Evolutionary conservation across 1,284 basidiomycete species (phyloP), one percentile per base, ranked within the genome.

Genomic region (Tremellales sp.): DNA sequence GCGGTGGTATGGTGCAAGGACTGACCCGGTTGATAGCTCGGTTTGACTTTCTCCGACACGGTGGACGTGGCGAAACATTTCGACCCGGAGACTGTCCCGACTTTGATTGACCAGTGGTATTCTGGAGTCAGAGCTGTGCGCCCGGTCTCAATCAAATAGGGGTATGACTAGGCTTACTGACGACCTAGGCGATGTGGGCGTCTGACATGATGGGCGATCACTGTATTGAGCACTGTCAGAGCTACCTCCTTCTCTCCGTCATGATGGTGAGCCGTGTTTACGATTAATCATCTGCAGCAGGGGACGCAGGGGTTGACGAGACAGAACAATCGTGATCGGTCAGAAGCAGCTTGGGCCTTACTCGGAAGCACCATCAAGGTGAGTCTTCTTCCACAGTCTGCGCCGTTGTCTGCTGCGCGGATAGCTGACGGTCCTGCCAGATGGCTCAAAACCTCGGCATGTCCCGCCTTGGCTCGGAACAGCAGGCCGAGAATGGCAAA

Each of bases 401-500:
- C n/a, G n/a, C n/a, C n/a, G 22, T 3, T 35, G 12, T 40, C 10
- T 24, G 26, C 15, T 17, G 25, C 10, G 17, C 51, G 54, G n/a
- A 57, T 31, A 12, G 11, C 13, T n/a, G n/a, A n/a, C n/a, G n/a
- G n/a, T n/a, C n/a, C n/a, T n/a, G n/a, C n/a, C 44, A 73, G 70
- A 76, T 75, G 63, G 75, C 74, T 0, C 75, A 76, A 56, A 72
- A 71, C 17, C 63, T 76, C 40, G 75, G 75, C 10, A 54, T 76
- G 1, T 73, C 72, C 3, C 59, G 75, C n/a, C 60, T 76, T 2
- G 75, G 75, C 8, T 69, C 68, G 2, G 75, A 76, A 48, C 68
- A 72, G 40, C 67, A 70, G 48, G 52, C 57, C 19, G 53, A 61
- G 25, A 63, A 69, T 41, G 69, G 65, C 2, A 64, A 70, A n/a